phyloP scores from a whole-genome alignment of 1,139 yeast genomes.

The Geotrichum restrictum region DNA sequence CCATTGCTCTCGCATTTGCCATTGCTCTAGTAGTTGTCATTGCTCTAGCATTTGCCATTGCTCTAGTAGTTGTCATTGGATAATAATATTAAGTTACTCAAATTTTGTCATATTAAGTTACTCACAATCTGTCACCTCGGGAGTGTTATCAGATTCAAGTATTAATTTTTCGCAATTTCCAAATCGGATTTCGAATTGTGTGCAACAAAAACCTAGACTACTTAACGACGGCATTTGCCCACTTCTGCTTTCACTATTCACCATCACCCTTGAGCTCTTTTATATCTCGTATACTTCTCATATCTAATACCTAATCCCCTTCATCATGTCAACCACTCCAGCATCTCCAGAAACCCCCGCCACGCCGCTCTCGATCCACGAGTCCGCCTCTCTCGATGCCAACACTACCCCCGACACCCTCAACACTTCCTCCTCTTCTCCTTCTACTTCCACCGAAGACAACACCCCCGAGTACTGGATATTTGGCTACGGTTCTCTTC shows the following conservation, averaged over 20 bases:
- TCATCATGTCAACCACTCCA: neutral
- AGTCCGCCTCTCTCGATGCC: neutral
- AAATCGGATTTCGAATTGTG: neutral
- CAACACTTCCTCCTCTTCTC: neutral
- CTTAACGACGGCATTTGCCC: too few species aligned
- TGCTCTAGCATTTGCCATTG: too few species aligned
- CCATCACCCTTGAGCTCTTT: too few species aligned
- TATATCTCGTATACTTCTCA: too few species aligned
- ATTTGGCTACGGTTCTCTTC: slow-evolving; percentile 85
- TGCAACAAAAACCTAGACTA: too few species aligned
- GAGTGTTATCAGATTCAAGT: neutral
- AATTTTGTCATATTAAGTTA: neutral
- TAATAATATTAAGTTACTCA: neutral
- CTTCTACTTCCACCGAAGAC: neutral
- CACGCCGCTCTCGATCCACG: slow-evolving; percentile 9
- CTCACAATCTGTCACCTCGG: too few species aligned
- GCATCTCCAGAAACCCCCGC: neutral
- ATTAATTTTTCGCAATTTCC: neutral
- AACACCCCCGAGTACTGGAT: slow-evolving; percentile 50
- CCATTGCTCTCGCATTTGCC: too few species aligned
- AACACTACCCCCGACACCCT: neutral
- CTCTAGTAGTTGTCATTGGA: too few species aligned
- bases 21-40: too few species aligned
- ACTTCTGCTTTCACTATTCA: neutral
- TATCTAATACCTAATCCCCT: too few species aligned